phyloP scores from a whole-genome alignment of 176 grass and related monocot genomes.

The Melocanna baccifera region DNA sequence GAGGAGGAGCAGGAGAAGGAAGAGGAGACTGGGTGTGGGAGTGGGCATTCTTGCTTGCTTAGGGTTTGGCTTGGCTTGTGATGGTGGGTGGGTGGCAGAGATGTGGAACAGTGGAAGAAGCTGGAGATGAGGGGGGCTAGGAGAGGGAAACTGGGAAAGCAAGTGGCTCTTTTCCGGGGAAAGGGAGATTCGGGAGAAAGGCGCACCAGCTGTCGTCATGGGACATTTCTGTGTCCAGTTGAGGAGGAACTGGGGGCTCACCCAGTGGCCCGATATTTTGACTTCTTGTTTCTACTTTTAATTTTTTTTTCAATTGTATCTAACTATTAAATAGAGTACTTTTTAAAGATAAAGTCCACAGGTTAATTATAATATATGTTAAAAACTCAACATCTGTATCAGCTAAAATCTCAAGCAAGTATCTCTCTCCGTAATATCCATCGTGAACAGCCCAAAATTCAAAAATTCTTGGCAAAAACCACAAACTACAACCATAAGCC shows the following conservation, averaged over 20 bases:
- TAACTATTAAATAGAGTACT: no score
- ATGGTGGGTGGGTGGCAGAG: not conserved
- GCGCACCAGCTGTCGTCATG: constrained; percentile 30
- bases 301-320: no score
- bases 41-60: not conserved
- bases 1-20: constrained; percentile 38
- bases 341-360: no score
- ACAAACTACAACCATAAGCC: no score
- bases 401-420: no score
- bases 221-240: not conserved
- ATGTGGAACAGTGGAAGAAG: not conserved
- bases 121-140: not conserved
- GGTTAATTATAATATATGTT: no score
- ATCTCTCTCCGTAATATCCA: no score
- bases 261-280: no score
- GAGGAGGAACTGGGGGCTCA: not conserved
- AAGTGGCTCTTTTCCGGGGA: not conserved
- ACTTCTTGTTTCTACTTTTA: no score
- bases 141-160: not conserved
- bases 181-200: constrained; percentile 8
- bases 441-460: no score
- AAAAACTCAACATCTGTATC: no score
- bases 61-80: constrained; percentile 3
- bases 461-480: no score
- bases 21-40: constrained; percentile 9